These are phyloP conservation scores for Cornus kousa DNA, from an alignment of 148 eudicot species.

Conservation along the genomic window DNA sequence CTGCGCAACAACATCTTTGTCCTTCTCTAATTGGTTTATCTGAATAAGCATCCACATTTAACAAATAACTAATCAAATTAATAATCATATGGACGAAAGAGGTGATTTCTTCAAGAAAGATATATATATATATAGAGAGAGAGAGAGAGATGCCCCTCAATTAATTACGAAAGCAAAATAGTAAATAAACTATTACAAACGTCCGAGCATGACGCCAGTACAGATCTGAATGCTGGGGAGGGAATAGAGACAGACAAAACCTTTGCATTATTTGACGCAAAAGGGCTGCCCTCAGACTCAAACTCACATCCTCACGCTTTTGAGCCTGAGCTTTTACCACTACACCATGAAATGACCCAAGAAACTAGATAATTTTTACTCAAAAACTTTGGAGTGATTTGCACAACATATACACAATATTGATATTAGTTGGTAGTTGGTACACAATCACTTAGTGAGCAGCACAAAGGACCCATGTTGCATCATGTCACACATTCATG, in stretches of 20 bases:
- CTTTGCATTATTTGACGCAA: too few relatives aligned
- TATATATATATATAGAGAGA: neutral
- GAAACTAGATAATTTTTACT: too few relatives aligned
- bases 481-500: too few relatives aligned
- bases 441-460: too few relatives aligned
- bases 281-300: too few relatives aligned
- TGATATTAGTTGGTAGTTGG: neutral
- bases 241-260: too few relatives aligned
- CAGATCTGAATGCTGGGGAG: too few relatives aligned
- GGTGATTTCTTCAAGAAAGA: neutral
- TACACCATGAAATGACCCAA: too few relatives aligned
- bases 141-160: neutral
- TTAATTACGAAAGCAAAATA: neutral
- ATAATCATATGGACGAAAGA: neutral
- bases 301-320: too few relatives aligned
- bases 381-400: neutral
- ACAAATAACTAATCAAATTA: neutral
- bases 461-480: too few relatives aligned
- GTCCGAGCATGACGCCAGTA: too few relatives aligned
- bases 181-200: neutral
- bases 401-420: neutral
- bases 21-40: slow-evolving; percentile 97
- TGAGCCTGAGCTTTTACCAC: too few relatives aligned
- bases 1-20: slow-evolving; percentile 99
- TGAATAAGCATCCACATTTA: slow-evolving; percentile 19